Evolutionary conservation across 2,329 filamentous ascomycete species (phyloP), one percentile per base, ranked within the genome.

Genomic region (Setomelanomma holmii): DNA sequence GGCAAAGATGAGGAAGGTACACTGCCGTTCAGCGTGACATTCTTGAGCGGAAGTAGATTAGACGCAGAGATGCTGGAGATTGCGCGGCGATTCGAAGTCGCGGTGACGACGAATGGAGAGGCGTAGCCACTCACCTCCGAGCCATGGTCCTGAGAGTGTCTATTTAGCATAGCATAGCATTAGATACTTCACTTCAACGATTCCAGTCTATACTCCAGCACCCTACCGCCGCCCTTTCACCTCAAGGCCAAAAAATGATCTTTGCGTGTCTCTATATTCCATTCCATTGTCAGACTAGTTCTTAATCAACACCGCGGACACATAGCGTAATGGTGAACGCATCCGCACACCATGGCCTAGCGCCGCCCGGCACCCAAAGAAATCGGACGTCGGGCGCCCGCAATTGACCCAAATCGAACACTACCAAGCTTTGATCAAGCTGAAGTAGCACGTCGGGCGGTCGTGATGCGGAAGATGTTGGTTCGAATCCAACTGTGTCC

Each of bases 31-130:
- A 75, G 76, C 24, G 67, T 79, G 4, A 76, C 75, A 1, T 66
- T 79, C 30, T 46, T 78, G 24, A 68, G 74, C n/a, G 73, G 69
- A 0, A 61, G 60, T 12, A 72, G 76, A 12, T 64, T 71, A 43
- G 76, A 78, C 61, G 71, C 74, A 0, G 74, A 71, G 56, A 60
- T 76, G 50, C 64, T 78, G 48, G 74, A 78, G 56, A 70, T 77
- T 58, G 75, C 76, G 20, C 57, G 65, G 21, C 30, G 65, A 27
- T 68, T 68, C 45, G 65, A 70, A 39, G 57, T 60, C 19, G 40
- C 47, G 4, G 14, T 43, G 30, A 16, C 27, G 38, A 17, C 3
- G 19, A 6, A 14, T 30, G 16, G 34, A 16, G 34, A 36, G 16
- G 11, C 10, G 8, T 36, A 17, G 34, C 34, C n/a, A 7, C 7